phyloP scores from a whole-genome alignment of 352 stramenopile species.

The Hyaloperonospora arabidopsidis region DNA sequence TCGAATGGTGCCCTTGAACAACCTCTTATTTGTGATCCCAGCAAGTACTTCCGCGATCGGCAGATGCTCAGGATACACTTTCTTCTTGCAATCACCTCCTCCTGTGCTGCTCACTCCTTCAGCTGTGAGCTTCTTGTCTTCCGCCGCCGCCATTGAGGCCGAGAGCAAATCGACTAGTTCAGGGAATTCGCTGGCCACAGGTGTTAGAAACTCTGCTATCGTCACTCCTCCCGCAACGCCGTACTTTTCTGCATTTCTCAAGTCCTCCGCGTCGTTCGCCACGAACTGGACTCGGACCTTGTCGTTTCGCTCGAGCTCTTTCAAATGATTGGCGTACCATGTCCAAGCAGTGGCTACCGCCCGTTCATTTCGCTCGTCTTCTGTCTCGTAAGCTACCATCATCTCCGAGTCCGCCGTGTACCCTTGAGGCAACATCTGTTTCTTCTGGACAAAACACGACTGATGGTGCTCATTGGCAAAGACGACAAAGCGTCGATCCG shows the following conservation, averaged over 20 bases:
- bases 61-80: conserved; percentile 74
- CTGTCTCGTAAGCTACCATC: conserved; percentile 35
- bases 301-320: conserved; percentile 40
- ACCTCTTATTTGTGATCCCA: conserved; percentile 81
- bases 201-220: conserved; percentile 53
- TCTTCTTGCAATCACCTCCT: conserved; percentile 32
- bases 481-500: conserved; percentile 81
- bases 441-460: conserved; percentile 64
- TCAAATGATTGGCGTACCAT: conserved; percentile 67
- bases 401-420: conserved; percentile 14
- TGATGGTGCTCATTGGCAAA: conserved; percentile 92
- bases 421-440: conserved; percentile 25
- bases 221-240: conserved; percentile 48
- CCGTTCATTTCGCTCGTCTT: conserved; percentile 82
- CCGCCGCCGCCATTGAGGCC: conserved; percentile 25
- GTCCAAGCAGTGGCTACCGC: conserved; percentile 71
- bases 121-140: conserved; percentile 19
- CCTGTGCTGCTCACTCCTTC: conserved; percentile 40
- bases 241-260: conserved; percentile 34
- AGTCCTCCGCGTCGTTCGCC: conserved; percentile 57
- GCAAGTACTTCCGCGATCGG: conserved; percentile 66
- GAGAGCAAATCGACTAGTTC: conserved; percentile 59
- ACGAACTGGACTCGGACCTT: conserved; percentile 46
- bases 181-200: conserved; percentile 34
- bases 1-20: conserved; percentile 85